Base-by-base conservation (phyloP, 495 filamentous ascomycete genomes). In the Xylaria nigripes region DNA sequence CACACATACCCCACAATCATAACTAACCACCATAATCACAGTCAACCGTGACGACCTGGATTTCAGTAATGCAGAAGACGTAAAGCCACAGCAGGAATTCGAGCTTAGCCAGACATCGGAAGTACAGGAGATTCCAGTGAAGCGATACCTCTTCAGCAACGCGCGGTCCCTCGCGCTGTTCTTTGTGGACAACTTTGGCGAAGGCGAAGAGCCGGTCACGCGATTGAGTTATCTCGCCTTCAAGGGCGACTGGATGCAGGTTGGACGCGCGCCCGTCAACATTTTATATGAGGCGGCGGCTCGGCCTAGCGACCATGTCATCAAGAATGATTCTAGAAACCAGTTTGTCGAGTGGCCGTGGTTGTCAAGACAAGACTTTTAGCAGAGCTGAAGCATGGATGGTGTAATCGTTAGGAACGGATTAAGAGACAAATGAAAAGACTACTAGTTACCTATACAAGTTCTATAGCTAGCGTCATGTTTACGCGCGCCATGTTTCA, bases 221-320 rank as follows among this genome's bases (percentile, higher is more conserved):
- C 76, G 83, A 32, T 68, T 97, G 2, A 82, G 75, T 43, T 98
- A 95, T 68, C 56, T 98, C 50, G 93, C 89, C 0, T 96, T 98
- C 73, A 90, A 87, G 69, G 93, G 93, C 27, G 86, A 95, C 62
- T 96, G 88, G 72, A 88, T 90, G 81, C 81, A 83, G 62, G 67
- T 95, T 61, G 90, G 84, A 18, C 78, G 86, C 42, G 90, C 94
- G 64, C 89, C 93, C 13, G 72, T 86, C 4, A 87, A 85, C 54
- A 86, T 96, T 58, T 58, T 95, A 45, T 98, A 97, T 68, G 93
- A 98, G 78, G 86, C 89, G 18, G 91, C 93, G 15, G 85, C 93
- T 27, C 96, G 96, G 61, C 92, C 92, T 15, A 77, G 68, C 50
- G 93, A 98, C 72, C 93, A 97, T 73, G 75, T 62, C 43, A 18